Conservation (phyloP, 83 land plant species). For the Thuja plicata region DNA sequence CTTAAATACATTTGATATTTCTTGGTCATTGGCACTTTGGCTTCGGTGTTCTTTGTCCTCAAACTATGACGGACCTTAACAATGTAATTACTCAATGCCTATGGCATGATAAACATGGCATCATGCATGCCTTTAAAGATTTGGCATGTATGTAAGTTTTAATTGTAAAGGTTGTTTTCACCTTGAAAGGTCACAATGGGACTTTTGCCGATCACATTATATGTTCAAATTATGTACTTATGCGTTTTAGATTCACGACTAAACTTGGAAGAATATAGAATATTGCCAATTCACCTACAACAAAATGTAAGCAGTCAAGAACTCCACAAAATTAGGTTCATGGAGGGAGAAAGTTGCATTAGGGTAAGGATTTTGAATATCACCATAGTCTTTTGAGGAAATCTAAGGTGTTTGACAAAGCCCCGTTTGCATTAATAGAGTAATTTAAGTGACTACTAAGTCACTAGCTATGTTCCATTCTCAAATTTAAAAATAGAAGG, state of each 20-base stretch:
- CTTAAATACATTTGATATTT: not conserved
- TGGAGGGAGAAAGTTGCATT: not conserved
- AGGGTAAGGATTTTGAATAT: too few relatives aligned
- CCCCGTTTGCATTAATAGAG: not conserved
- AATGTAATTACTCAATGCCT: not conserved
- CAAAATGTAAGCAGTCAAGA: not conserved
- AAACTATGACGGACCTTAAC: not conserved
- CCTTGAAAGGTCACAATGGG: not conserved
- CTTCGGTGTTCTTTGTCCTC: not conserved
- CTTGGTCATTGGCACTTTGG: not conserved
- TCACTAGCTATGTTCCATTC: not conserved
- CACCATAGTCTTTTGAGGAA: too few relatives aligned
- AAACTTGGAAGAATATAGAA: not conserved
- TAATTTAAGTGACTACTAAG: not conserved
- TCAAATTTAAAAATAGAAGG: not conserved
- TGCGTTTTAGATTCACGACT: not conserved
- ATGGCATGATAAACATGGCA: not conserved
- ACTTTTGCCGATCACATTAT: not conserved
- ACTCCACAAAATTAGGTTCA: not conserved
- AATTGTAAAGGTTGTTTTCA: not conserved
- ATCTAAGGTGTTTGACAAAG: not conserved
- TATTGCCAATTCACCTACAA: not conserved
- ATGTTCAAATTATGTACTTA: not conserved
- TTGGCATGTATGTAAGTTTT: not conserved
- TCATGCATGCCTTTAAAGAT: not conserved